Percentiles rank a stretch among this genome's conserved stretches.
These are phyloP conservation scores for Boletales sp. DNA, from an alignment of 768 basidiomycete species.

Conservation along the genomic window DNA sequence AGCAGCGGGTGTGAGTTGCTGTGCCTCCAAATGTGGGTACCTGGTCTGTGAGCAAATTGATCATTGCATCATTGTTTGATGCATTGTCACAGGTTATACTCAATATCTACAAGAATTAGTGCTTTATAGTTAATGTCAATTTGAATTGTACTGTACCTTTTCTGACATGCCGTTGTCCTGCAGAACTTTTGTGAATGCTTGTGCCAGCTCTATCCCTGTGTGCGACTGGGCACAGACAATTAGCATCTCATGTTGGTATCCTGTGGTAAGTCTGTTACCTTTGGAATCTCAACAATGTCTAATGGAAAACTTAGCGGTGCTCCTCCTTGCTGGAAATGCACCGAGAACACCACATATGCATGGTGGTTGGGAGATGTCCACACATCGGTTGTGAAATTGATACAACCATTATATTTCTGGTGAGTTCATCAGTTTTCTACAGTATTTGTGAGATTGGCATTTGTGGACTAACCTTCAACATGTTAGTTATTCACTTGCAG, in stretches of 20 bases:
- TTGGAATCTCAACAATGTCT: background rate
- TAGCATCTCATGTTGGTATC: no score
- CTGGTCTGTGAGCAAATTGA: constrained; percentile 15
- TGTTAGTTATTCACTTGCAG: constrained; percentile 19
- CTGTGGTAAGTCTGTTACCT: no score
- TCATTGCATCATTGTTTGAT: constrained; percentile 24
- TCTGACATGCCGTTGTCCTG: constrained; percentile 24
- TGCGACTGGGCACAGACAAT: constrained; percentile 1
- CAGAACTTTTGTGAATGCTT: constrained; percentile 20
- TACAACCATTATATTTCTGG: background rate
- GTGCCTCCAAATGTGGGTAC: constrained; percentile 18
- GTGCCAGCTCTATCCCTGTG: constrained; percentile 16
- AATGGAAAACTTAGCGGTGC: background rate
- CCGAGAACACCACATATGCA: background rate
- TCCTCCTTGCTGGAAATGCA: background rate
- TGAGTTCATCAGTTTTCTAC: background rate
- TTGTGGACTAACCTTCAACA: constrained; percentile 19
- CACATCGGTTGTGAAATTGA: background rate
- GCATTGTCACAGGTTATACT: constrained; percentile 21
- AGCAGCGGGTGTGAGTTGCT: constrained; percentile 22
- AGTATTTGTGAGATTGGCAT: background rate
- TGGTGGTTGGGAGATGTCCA: background rate
- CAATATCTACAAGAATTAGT: constrained; percentile 14
- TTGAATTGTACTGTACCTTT: constrained; percentile 22
- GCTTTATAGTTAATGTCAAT: background rate